Percentiles rank a stretch among this genome's conserved stretches.
Conservation (phyloP, 1,284 basidiomycete species). For the Phellopilus nigrolimitatus region DNA sequence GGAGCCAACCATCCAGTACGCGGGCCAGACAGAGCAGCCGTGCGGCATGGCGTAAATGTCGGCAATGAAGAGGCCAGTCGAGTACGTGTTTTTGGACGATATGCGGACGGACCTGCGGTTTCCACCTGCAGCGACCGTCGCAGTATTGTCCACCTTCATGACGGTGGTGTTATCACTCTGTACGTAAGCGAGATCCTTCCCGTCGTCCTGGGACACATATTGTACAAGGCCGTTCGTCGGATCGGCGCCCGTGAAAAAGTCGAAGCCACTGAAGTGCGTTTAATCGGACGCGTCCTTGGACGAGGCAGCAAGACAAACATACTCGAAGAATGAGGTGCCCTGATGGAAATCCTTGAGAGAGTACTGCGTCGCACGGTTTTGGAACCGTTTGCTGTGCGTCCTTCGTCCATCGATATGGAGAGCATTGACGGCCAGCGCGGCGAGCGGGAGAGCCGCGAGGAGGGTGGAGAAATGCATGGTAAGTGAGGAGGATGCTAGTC, state of each 20-base stretch:
- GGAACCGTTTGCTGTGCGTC: constrained; percentile 9
- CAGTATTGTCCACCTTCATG: constrained; percentile 59
- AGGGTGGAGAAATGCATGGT: constrained; percentile 14
- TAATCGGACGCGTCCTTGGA: neutral
- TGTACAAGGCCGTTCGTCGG: constrained; percentile 64
- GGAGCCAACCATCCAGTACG: constrained; percentile 56
- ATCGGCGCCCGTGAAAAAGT: constrained; percentile 56
- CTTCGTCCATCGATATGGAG: constrained; percentile 1
- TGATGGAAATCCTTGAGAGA: constrained; percentile 25
- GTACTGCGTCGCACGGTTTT: constrained; percentile 6
- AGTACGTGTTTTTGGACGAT: constrained; percentile 59
- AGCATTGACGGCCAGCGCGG: constrained; percentile 18
- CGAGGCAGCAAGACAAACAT: constrained; percentile 7
- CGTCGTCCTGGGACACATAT: constrained; percentile 44
- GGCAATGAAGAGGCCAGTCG: constrained; percentile 71
- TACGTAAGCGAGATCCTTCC: constrained; percentile 55
- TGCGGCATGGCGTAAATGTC: constrained; percentile 74
- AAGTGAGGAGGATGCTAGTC: neutral
- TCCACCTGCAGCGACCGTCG: constrained; percentile 43
- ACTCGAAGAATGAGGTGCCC: constrained; percentile 29
- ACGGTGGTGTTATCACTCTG: constrained; percentile 49
- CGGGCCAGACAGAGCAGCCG: constrained; percentile 81
- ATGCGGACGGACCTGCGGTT: constrained; percentile 73
- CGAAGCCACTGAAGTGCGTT: constrained; percentile 44
- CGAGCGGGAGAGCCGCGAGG: constrained; percentile 17